phyloP scores from a whole-genome alignment of 129 eudicot genomes.

The Oenanthe sinensis region DNA sequence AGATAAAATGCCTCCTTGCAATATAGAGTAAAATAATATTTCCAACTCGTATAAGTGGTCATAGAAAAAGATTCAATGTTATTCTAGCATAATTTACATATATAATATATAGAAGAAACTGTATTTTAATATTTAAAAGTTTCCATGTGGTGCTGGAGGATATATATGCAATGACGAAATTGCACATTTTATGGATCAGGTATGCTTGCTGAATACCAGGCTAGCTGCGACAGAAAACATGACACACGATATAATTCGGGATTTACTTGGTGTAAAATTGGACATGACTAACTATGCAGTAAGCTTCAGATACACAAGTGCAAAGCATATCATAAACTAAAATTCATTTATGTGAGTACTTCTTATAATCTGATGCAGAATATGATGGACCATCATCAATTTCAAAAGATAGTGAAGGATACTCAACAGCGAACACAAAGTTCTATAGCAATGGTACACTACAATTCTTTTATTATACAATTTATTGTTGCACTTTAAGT shows the following conservation, averaged over 20 bases:
- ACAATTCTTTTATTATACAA: neutral
- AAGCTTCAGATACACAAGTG: conserved; percentile 25
- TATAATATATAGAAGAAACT: neutral
- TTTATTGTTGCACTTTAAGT: conserved; percentile 8
- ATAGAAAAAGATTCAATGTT: too few relatives aligned
- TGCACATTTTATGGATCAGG: conserved; percentile 22
- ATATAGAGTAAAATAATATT: neutral
- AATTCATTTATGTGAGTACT: conserved; percentile 1
- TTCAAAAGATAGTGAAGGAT: conserved; percentile 49
- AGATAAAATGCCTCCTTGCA: neutral
- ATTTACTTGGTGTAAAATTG: conserved; percentile 73
- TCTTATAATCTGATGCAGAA: conserved; percentile 30
- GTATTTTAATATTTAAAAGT: neutral
- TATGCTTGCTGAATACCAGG: conserved; percentile 58
- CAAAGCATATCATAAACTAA: neutral
- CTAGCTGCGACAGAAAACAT: conserved; percentile 75
- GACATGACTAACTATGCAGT: conserved; percentile 79
- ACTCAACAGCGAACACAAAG: conserved; percentile 54
- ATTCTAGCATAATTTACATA: neutral
- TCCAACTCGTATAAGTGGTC: neutral
- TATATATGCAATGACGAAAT: neutral
- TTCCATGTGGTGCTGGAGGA: neutral
- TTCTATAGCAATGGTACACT: conserved; percentile 46
- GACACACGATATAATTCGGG: conserved; percentile 89
- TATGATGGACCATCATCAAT: conserved; percentile 56